Base-by-base conservation (phyloP, 352 stramenopile species). In the Aphanomyces cochlioides region DNA sequence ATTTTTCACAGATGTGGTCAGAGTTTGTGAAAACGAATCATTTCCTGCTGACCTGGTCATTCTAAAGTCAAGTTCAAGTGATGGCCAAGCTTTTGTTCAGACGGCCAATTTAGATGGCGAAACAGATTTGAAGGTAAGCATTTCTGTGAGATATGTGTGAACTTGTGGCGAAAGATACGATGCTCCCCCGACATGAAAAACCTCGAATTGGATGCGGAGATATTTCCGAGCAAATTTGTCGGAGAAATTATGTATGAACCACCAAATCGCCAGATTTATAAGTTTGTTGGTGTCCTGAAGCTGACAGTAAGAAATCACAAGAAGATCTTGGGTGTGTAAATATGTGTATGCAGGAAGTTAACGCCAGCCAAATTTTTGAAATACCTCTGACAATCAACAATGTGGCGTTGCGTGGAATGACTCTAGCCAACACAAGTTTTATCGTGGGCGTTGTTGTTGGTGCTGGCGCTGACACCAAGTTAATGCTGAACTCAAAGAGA, bases 21-120 rank as follows among this genome's bases (percentile, higher is more conserved):
- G 90, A 28, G 79, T 98, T 15, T 66, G 85, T 45, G 90, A 98
- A 70, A 78, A 88, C 17, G 84, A 96, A 37, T 84, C 93, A 47
- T 85, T 98, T 8, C 94, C 95, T 5, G 94, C 95, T 0, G 95
- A 98, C 70, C 64, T 98, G 3, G 83, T 98, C 0, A 66, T 98
- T 3, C 76, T 98, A 0, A 87, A 91, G 39, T 88, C 87, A 0
- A 96, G 86, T 34, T 81, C 92, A 45, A 76, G 91, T 6, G 83
- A 78, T 19, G 80, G 80, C 0, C 79, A 89, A 73, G 84, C 75
- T n/a, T 92, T 90, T 78, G 90, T 85, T 54, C 86, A 95, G 58
- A 95, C 87, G 0, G 85, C 85, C 7, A 93, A 85, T 73, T 76
- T 95, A 2, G 87, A 95, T 40, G 87, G 87, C 17, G 86, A 95